phyloP scores from a whole-genome alignment of 345 rosid genomes.

The Euphorbia peplus region DNA sequence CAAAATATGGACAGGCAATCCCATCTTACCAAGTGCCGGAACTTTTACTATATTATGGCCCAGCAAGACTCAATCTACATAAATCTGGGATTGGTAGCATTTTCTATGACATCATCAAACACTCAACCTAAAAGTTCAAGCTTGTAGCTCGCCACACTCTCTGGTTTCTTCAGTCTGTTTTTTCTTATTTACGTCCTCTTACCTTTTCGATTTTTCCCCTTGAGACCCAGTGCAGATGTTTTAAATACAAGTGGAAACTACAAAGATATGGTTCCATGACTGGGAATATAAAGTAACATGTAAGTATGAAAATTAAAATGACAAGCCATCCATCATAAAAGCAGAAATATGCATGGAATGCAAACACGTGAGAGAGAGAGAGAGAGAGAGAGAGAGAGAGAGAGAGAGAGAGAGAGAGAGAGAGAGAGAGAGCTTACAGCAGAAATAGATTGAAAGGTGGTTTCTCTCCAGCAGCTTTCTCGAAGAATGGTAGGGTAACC shows the following conservation, averaged over 20 bases:
- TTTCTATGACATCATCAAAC: background rate
- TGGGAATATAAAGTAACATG: background rate
- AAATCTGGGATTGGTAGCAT: background rate
- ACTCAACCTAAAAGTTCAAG: background rate
- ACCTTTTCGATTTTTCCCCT: background rate
- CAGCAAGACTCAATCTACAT: background rate
- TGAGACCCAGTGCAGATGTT: background rate
- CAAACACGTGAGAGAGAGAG: background rate
- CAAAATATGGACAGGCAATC: background rate
- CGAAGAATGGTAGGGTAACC: slow-evolving; percentile 58
- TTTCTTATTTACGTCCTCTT: background rate
- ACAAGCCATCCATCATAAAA: background rate
- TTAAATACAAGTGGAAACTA: background rate
- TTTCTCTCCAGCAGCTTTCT: slow-evolving; percentile 94
- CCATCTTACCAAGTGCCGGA: background rate
- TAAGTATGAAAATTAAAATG: background rate
- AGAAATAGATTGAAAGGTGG: slow-evolving; percentile 65
- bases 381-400: slow-evolving; percentile 14
- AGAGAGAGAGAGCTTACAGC: slow-evolving; percentile 46
- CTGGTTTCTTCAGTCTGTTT: background rate
- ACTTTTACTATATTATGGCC: background rate
- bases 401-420: slow-evolving; percentile 1
- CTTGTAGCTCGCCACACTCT: background rate
- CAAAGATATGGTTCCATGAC: background rate
- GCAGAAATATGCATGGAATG: background rate